Conservation (phyloP, 768 basidiomycete genomes). For the Termitomyces sp. region DNA sequence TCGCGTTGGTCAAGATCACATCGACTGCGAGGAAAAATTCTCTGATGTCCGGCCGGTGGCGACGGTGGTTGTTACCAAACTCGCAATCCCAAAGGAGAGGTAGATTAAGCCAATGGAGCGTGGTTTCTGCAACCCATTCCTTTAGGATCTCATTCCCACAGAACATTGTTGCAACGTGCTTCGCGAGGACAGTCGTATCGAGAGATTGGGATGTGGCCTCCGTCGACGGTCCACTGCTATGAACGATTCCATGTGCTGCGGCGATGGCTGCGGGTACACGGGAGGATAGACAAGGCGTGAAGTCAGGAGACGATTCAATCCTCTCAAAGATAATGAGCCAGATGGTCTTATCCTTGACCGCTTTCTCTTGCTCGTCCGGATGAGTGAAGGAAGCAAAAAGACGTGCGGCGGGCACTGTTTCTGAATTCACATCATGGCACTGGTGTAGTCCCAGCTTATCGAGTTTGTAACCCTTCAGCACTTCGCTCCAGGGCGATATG, state of each 20-base stretch:
- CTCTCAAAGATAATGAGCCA: background rate
- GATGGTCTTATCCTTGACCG: background rate
- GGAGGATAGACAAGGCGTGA: background rate
- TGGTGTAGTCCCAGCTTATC: background rate
- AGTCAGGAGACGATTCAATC: background rate
- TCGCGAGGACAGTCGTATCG: background rate
- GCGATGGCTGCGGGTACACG: background rate
- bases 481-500: background rate
- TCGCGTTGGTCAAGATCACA: background rate
- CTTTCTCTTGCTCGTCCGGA: background rate
- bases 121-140: background rate
- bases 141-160: background rate
- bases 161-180: background rate
- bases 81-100: background rate
- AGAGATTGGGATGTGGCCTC: background rate
- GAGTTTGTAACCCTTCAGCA: background rate
- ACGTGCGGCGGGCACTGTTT: background rate
- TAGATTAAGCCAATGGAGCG: no score
- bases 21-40: background rate
- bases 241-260: no score
- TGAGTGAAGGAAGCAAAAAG: background rate
- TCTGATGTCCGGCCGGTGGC: background rate
- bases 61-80: background rate
- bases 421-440: background rate
- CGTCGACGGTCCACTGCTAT: background rate